Evolutionary conservation across 495 filamentous ascomycete genomes (phyloP).

Genomic region (Annulohypoxylon bovei): DNA sequence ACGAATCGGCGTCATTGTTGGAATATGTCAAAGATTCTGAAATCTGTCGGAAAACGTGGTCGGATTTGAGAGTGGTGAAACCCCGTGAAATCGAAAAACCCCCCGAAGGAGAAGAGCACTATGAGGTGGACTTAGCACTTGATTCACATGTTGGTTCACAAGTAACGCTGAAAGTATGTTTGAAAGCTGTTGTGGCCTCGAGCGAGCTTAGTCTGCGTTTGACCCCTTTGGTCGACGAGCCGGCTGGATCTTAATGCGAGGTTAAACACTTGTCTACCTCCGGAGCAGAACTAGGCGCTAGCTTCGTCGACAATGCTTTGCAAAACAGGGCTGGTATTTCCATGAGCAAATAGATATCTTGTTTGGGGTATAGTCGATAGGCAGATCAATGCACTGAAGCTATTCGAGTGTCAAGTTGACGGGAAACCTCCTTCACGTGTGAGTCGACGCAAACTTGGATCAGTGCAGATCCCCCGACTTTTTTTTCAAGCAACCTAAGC

Average conservation of each 20-base stretch:
- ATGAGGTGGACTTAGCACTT: background rate
- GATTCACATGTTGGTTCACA: constrained; percentile 1
- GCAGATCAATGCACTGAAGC: background rate
- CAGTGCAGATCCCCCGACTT: constrained; percentile 2
- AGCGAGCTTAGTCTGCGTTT: constrained; percentile 5
- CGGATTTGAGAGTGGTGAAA: background rate
- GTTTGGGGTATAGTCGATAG: background rate
- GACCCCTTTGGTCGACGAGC: background rate
- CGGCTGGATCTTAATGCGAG: background rate
- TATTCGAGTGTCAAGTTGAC: background rate
- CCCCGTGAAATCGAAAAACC: background rate
- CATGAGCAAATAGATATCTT: background rate
- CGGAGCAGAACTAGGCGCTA: background rate
- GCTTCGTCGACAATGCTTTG: background rate
- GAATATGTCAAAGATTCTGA: background rate
- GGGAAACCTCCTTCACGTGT: background rate
- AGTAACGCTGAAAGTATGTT: background rate
- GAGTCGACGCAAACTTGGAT: background rate
- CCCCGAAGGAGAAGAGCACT: background rate
- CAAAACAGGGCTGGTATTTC: background rate
- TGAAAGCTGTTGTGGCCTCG: background rate
- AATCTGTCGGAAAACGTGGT: background rate
- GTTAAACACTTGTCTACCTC: background rate
- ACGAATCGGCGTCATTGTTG: background rate
- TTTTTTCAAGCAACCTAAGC: background rate